phyloP scores from a whole-genome alignment of 2,329 filamentous ascomycete genomes.

The Pseudocercospora cruenta region DNA sequence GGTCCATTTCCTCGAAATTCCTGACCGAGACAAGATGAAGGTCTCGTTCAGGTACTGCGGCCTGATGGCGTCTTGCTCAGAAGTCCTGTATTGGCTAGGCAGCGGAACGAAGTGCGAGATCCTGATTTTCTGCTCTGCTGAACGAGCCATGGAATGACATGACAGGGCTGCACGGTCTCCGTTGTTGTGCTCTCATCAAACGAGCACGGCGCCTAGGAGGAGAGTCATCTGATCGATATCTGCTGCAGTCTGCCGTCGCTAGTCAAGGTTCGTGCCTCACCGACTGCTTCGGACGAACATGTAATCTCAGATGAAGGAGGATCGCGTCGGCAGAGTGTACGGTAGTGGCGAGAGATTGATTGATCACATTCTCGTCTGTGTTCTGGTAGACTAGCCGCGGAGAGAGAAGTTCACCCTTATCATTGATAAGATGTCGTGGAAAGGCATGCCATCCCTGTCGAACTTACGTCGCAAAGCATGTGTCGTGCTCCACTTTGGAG shows the following conservation, averaged over 20 bases:
- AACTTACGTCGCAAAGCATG: not conserved
- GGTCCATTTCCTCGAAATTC: not conserved
- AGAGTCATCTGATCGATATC: not conserved
- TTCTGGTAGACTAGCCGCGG: not conserved
- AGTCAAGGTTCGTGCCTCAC: not conserved
- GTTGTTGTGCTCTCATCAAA: not conserved
- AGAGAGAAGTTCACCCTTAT: not conserved
- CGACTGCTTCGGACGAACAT: not conserved
- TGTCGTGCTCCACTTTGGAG: not conserved
- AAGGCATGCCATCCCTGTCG: not conserved
- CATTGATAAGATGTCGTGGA: not conserved
- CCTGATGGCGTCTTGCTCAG: not conserved
- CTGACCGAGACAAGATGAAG: too few relatives aligned
- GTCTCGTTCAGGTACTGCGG: too few relatives aligned
- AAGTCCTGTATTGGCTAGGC: not conserved
- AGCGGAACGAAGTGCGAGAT: not conserved
- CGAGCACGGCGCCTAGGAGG: not conserved
- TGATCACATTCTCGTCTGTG: not conserved
- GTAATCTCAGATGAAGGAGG: not conserved
- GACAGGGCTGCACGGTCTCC: not conserved
- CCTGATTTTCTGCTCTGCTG: not conserved
- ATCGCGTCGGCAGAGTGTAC: not conserved
- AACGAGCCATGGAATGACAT: not conserved
- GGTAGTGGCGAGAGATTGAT: not conserved
- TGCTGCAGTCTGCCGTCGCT: not conserved